Conservation (phyloP, 2,329 filamentous ascomycete species). For the Elsinoe fawcettii region DNA sequence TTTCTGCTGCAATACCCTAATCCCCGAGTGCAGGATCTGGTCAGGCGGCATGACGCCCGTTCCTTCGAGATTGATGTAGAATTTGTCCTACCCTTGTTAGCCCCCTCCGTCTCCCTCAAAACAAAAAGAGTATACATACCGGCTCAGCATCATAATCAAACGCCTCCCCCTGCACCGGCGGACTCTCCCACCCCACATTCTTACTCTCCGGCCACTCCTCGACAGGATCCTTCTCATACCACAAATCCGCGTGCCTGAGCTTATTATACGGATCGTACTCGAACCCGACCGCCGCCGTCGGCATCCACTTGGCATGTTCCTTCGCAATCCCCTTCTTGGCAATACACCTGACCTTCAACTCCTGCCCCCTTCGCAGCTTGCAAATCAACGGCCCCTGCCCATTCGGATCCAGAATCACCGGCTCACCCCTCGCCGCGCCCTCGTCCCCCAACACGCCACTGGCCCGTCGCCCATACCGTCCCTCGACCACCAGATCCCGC, state of each 20-base stretch:
- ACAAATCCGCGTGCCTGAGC: slow-evolving; percentile 81
- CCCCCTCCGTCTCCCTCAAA: not conserved
- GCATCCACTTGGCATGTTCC: slow-evolving; percentile 97
- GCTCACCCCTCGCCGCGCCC: slow-evolving; percentile 49
- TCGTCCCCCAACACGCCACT: slow-evolving; percentile 58
- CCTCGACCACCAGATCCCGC: slow-evolving; percentile 65
- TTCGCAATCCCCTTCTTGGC: slow-evolving; percentile 98
- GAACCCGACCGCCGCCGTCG: slow-evolving; percentile 84
- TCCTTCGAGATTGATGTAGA: slow-evolving; percentile 91
- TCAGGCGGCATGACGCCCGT: slow-evolving; percentile 85
- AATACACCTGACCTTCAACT: slow-evolving; percentile 81
- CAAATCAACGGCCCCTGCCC: slow-evolving; percentile 77
- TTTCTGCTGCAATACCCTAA: slow-evolving; percentile 83
- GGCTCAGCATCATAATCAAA: slow-evolving; percentile 90
- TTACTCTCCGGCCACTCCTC: slow-evolving; percentile 68
- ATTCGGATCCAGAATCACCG: slow-evolving; percentile 76
- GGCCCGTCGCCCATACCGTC: not conserved
- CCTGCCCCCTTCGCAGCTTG: slow-evolving; percentile 83
- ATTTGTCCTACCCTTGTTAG: slow-evolving; percentile 34
- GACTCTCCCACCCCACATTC: slow-evolving; percentile 72
- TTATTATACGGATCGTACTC: slow-evolving; percentile 99
- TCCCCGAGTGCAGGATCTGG: slow-evolving; percentile 78
- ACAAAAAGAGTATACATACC: slow-evolving; percentile 31
- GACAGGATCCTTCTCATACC: slow-evolving; percentile 80
- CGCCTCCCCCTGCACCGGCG: slow-evolving; percentile 69